These are phyloP conservation scores for Dipodascopsis tothii DNA, from an alignment of 805 yeast species.

Conservation along the genomic window DNA sequence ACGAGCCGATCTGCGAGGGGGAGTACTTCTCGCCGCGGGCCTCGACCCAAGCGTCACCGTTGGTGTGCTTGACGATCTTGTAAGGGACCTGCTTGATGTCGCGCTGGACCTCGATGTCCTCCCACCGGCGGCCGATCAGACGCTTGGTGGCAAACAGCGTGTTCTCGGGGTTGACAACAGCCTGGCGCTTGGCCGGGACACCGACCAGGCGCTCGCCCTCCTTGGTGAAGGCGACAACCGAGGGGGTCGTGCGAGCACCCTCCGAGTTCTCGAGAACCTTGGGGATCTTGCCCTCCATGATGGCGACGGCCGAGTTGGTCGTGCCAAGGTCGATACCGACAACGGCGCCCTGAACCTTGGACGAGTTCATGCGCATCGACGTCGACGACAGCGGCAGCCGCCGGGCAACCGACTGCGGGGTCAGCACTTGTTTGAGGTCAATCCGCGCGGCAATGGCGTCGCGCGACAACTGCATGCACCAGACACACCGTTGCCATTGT, in stretches of 20 bases:
- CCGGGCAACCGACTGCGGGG: constrained; percentile 2
- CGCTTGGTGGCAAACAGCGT: constrained; percentile 92
- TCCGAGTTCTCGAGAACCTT: constrained; percentile 71
- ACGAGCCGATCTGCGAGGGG: constrained; percentile 93
- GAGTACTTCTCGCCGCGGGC: constrained; percentile 83
- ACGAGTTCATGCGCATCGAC: constrained; percentile 39
- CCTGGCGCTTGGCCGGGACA: constrained; percentile 92
- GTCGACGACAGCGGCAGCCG: constrained; percentile 5
- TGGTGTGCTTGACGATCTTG: constrained; percentile 79
- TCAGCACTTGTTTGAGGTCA: not conserved
- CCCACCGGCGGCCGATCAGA: constrained; percentile 86
- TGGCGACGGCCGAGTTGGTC: constrained; percentile 83
- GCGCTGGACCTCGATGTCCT: constrained; percentile 82
- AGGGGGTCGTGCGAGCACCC: constrained; percentile 80
- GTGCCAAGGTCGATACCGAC: constrained; percentile 85
- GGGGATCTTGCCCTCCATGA: constrained; percentile 70
- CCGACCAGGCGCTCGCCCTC: constrained; percentile 90
- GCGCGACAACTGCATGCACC: not conserved
- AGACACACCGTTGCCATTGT: not conserved
- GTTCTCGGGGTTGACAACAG: constrained; percentile 88
- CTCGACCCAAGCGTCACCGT: constrained; percentile 95
- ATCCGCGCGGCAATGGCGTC: too few relatives aligned
- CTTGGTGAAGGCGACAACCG: constrained; percentile 88
- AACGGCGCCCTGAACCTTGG: constrained; percentile 51
- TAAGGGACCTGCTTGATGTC: constrained; percentile 83